A percentile compares a stretch with the other conserved stretches of the same genome.
Evolutionary conservation across 495 filamentous ascomycete species (phyloP).

Genomic region (Hypoxylon rickii): DNA sequence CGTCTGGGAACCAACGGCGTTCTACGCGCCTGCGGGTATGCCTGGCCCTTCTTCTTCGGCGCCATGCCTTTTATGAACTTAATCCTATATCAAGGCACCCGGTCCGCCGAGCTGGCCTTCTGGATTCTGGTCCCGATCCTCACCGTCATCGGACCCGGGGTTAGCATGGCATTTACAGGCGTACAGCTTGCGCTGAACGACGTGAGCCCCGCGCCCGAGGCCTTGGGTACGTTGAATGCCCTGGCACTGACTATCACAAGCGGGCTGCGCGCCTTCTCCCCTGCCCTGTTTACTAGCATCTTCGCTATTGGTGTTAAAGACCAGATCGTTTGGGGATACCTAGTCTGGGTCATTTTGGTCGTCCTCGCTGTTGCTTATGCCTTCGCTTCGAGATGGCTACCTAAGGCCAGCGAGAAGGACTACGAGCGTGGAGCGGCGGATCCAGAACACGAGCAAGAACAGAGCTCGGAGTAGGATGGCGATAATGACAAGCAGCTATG

Average conservation of each 20-base stretch:
- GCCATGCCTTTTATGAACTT: constrained; percentile 55
- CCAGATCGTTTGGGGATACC: constrained; percentile 61
- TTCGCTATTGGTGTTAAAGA: constrained; percentile 63
- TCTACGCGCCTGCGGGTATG: constrained; percentile 54
- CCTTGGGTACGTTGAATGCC: constrained; percentile 68
- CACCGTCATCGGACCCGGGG: constrained; percentile 57
- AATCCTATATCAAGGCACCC: constrained; percentile 49
- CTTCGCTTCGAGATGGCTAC: constrained; percentile 52
- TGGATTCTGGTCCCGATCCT: constrained; percentile 55
- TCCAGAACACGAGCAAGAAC: constrained; percentile 1
- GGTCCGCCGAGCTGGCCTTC: constrained; percentile 46
- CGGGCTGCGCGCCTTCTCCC: constrained; percentile 60
- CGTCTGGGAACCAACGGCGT: constrained; percentile 65
- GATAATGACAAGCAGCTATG: neutral
- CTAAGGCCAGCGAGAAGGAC: constrained; percentile 42
- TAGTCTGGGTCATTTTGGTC: constrained; percentile 67
- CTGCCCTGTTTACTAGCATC: constrained; percentile 62
- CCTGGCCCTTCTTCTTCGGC: constrained; percentile 63
- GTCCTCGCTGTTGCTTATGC: constrained; percentile 52
- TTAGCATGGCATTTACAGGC: constrained; percentile 71
- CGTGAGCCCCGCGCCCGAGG: constrained; percentile 60
- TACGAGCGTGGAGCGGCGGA: constrained; percentile 8
- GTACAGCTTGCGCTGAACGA: constrained; percentile 72
- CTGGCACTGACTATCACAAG: constrained; percentile 60
- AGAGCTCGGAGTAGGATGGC: neutral